phyloP scores from a whole-genome alignment of 176 grass and related monocot genomes.

The Tuctoria greenei region DNA sequence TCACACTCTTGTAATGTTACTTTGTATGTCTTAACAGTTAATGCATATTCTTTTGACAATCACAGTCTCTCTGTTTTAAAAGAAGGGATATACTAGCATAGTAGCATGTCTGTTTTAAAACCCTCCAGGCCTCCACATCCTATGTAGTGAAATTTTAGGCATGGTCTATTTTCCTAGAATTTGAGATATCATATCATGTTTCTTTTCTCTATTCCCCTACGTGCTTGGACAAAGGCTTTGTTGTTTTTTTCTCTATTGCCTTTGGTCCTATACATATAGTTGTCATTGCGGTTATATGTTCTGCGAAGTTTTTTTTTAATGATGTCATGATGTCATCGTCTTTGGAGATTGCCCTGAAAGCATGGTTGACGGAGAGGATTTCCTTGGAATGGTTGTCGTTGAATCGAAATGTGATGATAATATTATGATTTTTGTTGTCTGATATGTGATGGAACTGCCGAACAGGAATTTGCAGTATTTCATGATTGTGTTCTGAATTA shows the following conservation, averaged over 20 bases:
- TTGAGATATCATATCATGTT: background rate
- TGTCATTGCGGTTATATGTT: background rate
- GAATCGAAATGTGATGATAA: slow-evolving; percentile 1
- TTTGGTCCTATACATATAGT: background rate
- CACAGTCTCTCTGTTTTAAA: background rate
- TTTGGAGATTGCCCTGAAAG: background rate
- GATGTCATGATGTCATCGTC: background rate
- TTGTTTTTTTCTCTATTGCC: background rate
- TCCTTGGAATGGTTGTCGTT: background rate
- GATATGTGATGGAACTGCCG: background rate
- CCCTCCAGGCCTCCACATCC: background rate
- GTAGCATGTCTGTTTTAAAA: background rate
- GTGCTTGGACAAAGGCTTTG: no score
- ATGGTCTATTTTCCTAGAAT: background rate
- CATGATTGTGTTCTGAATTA: background rate
- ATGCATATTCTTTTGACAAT: background rate
- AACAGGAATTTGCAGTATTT: background rate
- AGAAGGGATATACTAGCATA: background rate
- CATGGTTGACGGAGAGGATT: slow-evolving; percentile 15
- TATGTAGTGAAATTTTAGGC: background rate
- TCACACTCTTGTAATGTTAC: background rate
- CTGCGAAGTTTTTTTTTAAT: background rate
- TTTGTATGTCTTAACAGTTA: background rate
- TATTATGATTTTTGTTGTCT: background rate
- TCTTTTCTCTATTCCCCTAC: background rate